These are phyloP conservation scores for Fonsecaea erecta DNA, from an alignment of 2,329 filamentous ascomycete genomes.

Conservation along the genomic window DNA sequence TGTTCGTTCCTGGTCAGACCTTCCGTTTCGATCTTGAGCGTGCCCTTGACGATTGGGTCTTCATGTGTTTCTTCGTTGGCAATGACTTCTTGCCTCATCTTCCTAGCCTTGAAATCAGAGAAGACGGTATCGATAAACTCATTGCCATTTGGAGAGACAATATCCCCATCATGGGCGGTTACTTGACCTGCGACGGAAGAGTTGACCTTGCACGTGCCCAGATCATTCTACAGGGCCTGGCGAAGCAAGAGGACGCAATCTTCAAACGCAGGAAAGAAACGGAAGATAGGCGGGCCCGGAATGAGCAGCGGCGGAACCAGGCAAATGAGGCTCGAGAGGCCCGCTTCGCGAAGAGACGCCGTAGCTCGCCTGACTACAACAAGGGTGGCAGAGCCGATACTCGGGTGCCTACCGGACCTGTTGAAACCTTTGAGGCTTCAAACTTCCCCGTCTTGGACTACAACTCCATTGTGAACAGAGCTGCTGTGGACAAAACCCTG, in stretches of 20 bases:
- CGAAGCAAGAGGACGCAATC: slow-evolving; percentile 90
- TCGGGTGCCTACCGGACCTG: slow-evolving; percentile 52
- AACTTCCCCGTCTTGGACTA: slow-evolving; percentile 67
- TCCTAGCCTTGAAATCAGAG: slow-evolving; percentile 94
- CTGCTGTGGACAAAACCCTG: slow-evolving; percentile 69
- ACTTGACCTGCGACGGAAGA: slow-evolving; percentile 91
- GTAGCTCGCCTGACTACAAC: slow-evolving; percentile 52
- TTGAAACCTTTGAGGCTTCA: slow-evolving; percentile 30
- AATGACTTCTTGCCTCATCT: slow-evolving; percentile 98
- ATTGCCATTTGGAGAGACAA: slow-evolving; percentile 98
- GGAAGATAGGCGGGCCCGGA: slow-evolving; percentile 81
- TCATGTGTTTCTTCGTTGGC: slow-evolving; percentile 98
- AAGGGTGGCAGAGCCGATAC: slow-evolving; percentile 36
- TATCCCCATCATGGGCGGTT: slow-evolving; percentile 87
- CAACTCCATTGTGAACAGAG: slow-evolving; percentile 82
- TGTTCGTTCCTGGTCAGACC: slow-evolving; percentile 78
- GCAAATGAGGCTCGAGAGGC: slow-evolving; percentile 63
- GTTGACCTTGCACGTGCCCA: slow-evolving; percentile 88
- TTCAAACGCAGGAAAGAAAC: slow-evolving; percentile 85
- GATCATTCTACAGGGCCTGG: slow-evolving; percentile 82
- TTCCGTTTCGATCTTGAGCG: slow-evolving; percentile 94
- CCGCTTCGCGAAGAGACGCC: slow-evolving; percentile 44
- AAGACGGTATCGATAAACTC: slow-evolving; percentile 94
- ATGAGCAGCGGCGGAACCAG: slow-evolving; percentile 76
- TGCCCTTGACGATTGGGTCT: slow-evolving; percentile 96